These are phyloP conservation scores for Oropetium thomaeum DNA, from an alignment of 176 grass and related monocot genomes.

Conservation along the genomic window DNA sequence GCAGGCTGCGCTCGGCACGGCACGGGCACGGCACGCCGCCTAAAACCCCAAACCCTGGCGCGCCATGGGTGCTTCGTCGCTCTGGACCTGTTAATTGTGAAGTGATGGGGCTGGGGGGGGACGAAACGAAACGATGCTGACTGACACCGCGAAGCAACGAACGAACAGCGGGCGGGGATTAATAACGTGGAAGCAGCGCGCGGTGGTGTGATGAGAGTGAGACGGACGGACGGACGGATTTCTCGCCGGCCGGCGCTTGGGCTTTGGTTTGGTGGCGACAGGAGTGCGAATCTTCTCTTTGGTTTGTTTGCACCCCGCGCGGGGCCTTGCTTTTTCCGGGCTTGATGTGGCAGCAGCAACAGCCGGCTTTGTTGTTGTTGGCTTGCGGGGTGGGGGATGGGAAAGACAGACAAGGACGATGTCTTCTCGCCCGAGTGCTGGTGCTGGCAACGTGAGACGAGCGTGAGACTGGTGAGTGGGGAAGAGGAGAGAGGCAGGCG, in stretches of 20 bases:
- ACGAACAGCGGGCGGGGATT: not conserved
- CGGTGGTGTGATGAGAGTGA: not conserved
- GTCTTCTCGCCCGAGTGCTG: not conserved
- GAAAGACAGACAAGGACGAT: not conserved
- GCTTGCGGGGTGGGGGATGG: not conserved
- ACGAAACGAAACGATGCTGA: not conserved
- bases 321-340: constrained; percentile 20
- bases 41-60: not conserved
- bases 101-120: not conserved
- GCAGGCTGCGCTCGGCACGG: no score
- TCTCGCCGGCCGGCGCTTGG: not conserved
- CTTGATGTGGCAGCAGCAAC: constrained; percentile 14
- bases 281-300: constrained; percentile 40
- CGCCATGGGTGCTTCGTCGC: not conserved
- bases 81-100: not conserved
- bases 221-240: not conserved
- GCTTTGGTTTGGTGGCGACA: not conserved
- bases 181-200: not conserved
- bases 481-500: not conserved
- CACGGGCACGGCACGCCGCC: no score
- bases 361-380: constrained; percentile 19
- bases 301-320: constrained; percentile 38
- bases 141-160: not conserved
- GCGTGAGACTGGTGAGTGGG: not conserved
- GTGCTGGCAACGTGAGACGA: no score